Base-by-base conservation (phyloP, 305 asterid genomes). In the Rubia occidens region DNA sequence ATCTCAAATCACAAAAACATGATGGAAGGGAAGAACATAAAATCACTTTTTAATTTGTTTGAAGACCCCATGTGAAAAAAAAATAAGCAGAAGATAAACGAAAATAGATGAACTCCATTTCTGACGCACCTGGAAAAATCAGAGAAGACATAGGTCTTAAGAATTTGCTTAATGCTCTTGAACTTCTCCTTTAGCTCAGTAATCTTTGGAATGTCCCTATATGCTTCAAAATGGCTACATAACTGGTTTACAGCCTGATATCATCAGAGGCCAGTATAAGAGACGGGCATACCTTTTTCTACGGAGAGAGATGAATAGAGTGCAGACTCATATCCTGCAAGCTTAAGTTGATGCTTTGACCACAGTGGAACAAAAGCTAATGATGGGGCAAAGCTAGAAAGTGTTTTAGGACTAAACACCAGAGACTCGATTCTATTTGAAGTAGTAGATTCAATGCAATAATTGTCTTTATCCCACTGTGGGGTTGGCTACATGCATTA, bases 191-290 rank as follows among this genome's bases (percentile, higher is more conserved):
- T 82, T 17, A 94, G 95, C 82, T 90, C 99, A 42, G 95, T 87
- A 76, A 94, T 91, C 88, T 89, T 94, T 66, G 86, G 96, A 79
- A 89, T 82, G 79, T 94, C 96, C 78, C 95, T 86, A 71, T 94
- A 91, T 68, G 95, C 96, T 81, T 90, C 98, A 83, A 93, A 93
- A 84, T 90, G 96, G 79, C 95, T 86, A 80, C 97, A 88, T 76
- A 93, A 74, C 84, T 93, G 98, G 89, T 86, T 93, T 82, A 93
- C 98, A 75, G 98, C 98, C 97, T 94, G 88, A 71, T 76, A 49
- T 13, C 59, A 67, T 60, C 56, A 73, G 47, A 51, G 55, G 18
- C 13, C 61, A 73, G 6, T 14, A 43, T 67, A 59, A 66, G 72
- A 47, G 32, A 74, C 51, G 54, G 11, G 53, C 53, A 63, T 53